These are phyloP conservation scores for Aristolochia californica DNA, from an alignment of 164 flowering plant species.

Conservation along the genomic window DNA sequence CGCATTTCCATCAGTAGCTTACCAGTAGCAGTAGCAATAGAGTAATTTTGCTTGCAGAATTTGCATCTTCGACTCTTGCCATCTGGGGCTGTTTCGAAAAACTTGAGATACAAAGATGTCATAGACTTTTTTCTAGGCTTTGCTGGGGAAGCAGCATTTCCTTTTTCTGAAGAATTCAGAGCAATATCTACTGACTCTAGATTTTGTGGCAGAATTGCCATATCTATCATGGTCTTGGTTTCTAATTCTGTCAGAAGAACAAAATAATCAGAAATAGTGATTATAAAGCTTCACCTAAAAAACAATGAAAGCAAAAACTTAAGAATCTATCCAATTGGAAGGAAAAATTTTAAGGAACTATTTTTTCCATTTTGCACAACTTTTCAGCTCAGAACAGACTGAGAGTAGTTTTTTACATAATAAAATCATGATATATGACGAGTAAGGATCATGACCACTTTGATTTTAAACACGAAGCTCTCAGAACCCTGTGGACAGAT, in stretches of 20 bases:
- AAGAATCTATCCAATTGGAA: no score
- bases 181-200: constrained; percentile 50
- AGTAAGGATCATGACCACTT: no score
- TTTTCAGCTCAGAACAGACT: no score
- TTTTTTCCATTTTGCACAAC: no score
- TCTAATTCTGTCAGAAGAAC: constrained; percentile 45
- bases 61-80: constrained; percentile 90
- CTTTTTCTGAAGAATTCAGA: constrained; percentile 64
- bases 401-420: no score
- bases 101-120: constrained; percentile 90
- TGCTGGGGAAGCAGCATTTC: constrained; percentile 23
- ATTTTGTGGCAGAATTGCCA: constrained; percentile 31
- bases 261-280: background rate
- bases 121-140: constrained; percentile 88
- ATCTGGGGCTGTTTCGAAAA: constrained; percentile 82
- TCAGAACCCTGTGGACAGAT: no score
- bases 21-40: constrained; percentile 98
- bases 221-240: constrained; percentile 67
- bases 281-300: background rate
- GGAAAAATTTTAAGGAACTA: no score
- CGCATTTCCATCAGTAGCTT: constrained; percentile 1
- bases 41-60: constrained; percentile 90
- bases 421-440: no score
- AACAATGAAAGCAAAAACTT: no score
- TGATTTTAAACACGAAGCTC: no score